These are phyloP conservation scores for Galium porrigens DNA, from an alignment of 305 asterid genomes.

Conservation along the genomic window DNA sequence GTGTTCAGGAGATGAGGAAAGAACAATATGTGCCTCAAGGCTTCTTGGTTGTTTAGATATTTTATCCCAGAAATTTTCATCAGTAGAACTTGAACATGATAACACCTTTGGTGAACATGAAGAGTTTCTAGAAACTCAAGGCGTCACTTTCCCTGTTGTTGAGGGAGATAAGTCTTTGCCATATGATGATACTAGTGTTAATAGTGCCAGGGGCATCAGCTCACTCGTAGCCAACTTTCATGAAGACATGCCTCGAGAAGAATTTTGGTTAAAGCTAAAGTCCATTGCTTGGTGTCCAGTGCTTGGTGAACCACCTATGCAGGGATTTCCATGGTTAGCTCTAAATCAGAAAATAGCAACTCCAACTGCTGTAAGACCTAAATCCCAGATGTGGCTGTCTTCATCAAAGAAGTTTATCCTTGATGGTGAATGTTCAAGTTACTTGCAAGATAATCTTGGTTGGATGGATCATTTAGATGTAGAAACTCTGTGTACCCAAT, in stretches of 20 bases:
- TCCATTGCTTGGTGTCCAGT: constrained; percentile 85
- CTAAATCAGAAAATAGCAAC: constrained; percentile 42
- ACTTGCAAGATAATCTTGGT: constrained; percentile 58
- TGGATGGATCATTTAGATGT: constrained; percentile 53
- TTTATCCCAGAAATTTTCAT: constrained; percentile 35
- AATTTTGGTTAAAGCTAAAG: constrained; percentile 59
- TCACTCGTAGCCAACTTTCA: constrained; percentile 38
- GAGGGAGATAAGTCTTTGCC: constrained; percentile 26
- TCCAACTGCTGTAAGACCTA: constrained; percentile 56
- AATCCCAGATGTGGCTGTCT: constrained; percentile 81
- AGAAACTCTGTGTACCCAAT: constrained; percentile 48
- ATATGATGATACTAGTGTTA: constrained; percentile 25
- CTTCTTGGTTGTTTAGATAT: constrained; percentile 58
- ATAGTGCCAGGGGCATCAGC: constrained; percentile 28
- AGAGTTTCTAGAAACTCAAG: constrained; percentile 29
- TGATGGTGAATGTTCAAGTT: constrained; percentile 65
- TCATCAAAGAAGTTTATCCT: constrained; percentile 61
- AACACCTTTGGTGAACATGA: constrained; percentile 22
- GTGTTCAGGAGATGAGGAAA: constrained; percentile 38
- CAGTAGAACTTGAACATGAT: constrained; percentile 33
- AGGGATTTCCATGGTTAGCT: constrained; percentile 68
- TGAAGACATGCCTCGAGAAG: constrained; percentile 44
- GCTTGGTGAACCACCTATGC: constrained; percentile 48
- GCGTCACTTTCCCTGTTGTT: constrained; percentile 24
- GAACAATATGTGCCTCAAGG: constrained; percentile 38